phyloP scores from a whole-genome alignment of 2,329 filamentous ascomycete species.

The Mariannaea sp. region DNA sequence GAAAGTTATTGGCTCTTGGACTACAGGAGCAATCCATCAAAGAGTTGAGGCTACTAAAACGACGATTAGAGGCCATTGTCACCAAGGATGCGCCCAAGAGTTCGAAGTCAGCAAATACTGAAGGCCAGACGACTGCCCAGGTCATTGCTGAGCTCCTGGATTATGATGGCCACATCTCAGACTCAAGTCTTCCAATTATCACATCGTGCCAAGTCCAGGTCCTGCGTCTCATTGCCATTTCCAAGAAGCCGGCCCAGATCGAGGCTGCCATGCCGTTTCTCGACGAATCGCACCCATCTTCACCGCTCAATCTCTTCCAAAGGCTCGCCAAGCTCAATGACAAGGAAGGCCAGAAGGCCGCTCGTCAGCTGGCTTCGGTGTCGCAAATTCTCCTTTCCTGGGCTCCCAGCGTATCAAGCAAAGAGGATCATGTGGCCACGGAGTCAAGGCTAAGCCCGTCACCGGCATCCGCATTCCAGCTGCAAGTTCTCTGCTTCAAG shows the following conservation, averaged over 20 bases:
- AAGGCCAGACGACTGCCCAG: slow-evolving; percentile 39
- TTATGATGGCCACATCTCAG: slow-evolving; percentile 55
- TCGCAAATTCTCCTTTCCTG: slow-evolving; percentile 69
- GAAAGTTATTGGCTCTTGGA: slow-evolving; percentile 67
- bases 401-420: slow-evolving; percentile 67
- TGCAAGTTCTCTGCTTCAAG: slow-evolving; percentile 68
- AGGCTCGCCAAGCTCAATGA: slow-evolving; percentile 49
- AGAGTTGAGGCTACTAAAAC: slow-evolving; percentile 70
- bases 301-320: slow-evolving; percentile 62
- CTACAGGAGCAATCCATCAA: slow-evolving; percentile 71
- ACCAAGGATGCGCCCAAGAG: slow-evolving; percentile 40
- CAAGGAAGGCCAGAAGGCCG: slow-evolving; percentile 59
- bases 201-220: slow-evolving; percentile 68
- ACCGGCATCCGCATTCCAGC: slow-evolving; percentile 61
- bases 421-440: slow-evolving; percentile 61
- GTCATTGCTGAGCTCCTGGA: slow-evolving; percentile 64
- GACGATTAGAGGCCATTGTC: slow-evolving; percentile 55
- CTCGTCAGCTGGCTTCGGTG: slow-evolving; percentile 69
- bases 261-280: slow-evolving; percentile 63
- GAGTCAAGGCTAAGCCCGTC: slow-evolving; percentile 60
- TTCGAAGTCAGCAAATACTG: slow-evolving; percentile 36
- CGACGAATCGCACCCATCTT: slow-evolving; percentile 55
- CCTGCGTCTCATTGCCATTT: slow-evolving; percentile 64
- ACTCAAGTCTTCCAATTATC: slow-evolving; percentile 57
- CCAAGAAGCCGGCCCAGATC: slow-evolving; percentile 63